Base-by-base conservation (phyloP, 2,329 filamentous ascomycete species). In the Thermochaetoides dissita region DNA sequence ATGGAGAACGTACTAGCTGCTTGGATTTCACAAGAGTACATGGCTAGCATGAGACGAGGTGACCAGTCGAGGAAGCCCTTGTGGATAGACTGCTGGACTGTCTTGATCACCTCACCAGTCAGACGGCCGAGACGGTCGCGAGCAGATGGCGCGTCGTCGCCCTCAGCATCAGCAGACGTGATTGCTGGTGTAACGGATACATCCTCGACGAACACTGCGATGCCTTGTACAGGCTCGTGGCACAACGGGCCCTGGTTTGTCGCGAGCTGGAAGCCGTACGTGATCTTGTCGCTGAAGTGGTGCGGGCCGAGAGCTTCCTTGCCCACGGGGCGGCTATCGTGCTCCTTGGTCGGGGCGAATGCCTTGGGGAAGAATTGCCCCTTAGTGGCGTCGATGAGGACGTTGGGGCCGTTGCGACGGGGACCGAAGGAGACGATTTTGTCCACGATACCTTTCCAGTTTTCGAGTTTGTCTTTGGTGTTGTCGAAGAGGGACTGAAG, bases 21-120 rank as follows among this genome's bases (percentile, higher is more conserved):
- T 71, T 96, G 91, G 55, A 98, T 96, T 59, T 96, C 91, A 59
- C 89, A 94, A 42, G 78, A 86, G 67, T 98, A 98, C 86, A 96
- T 96, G 40, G 91, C 91, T 36, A 98, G 76, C 65, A 96, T 77
- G 51, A 98, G 75, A n/a, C 91, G 79, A 0, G 91, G 84, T 34
- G 82, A 89, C 91, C 91, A 98, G 67, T 96, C 91, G 11, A 95
- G 68, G 68, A 96, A 94, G 17, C 81, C 89, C 49, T 80, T 70
- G 39, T 81, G 76, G 47, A 98, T 86, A n/a, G 80, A 75, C 37
- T 85, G 79, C 51, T 89, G 85, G 11, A 89, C 79, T 0, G 84
- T 81, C 60, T 87, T 87, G 66, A 98, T 94, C 36, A 94, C 77
- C 63, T 96, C 91, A 48, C 91, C 87, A 0, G 88, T 96, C 1